Evolutionary conservation across 2,329 filamentous ascomycete genomes (phyloP), one percentile per base, ranked within the genome.

Genomic region (Penicillium frequentans): DNA sequence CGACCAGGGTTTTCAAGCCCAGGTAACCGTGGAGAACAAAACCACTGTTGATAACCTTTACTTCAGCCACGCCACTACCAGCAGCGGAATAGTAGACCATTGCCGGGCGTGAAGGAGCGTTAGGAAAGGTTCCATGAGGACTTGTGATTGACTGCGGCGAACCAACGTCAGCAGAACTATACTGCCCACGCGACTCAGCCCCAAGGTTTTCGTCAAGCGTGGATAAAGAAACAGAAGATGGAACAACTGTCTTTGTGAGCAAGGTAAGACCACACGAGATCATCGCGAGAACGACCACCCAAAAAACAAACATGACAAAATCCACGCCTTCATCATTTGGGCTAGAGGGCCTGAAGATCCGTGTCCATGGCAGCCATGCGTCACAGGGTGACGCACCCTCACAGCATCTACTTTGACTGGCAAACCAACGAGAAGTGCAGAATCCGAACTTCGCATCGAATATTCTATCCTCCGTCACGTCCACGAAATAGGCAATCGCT

Each of bases 1-100:
- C 84, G 5, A 93, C 75, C 29, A 99, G 81, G 0, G 95, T 98
- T 70, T 89, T 90, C 39, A 96, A 75, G 65, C 95, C 95, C 8
- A 99, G 83, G 71, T 98, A 98, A 1, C 95, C 93, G 79, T 98
- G 95, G 54, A 99, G 80, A 54, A 99, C 93, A 69, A 98, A 99
- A 6, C 95, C 95, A 68, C 92, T 97, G n/a, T 98, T 84, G 57
- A 98, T 98, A 58, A 98, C 95, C 63, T 95, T 93, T 55, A 98
- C 93, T 77, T 99, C 95, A 7, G 95, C 95, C 13, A 99, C 95
- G 66, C 95, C 95, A 75, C 92, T 96, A 49, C 95, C 95, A 43
- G 93, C 93, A 57, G 93, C 95, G 8, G 95, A 93, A 73, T 97
- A 99, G 75, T 96, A 99, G 5, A 93, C 84, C 88, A 96, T 96